Base-by-base conservation (phyloP, 768 basidiomycete species). In the Leccinum aurantiacum region DNA sequence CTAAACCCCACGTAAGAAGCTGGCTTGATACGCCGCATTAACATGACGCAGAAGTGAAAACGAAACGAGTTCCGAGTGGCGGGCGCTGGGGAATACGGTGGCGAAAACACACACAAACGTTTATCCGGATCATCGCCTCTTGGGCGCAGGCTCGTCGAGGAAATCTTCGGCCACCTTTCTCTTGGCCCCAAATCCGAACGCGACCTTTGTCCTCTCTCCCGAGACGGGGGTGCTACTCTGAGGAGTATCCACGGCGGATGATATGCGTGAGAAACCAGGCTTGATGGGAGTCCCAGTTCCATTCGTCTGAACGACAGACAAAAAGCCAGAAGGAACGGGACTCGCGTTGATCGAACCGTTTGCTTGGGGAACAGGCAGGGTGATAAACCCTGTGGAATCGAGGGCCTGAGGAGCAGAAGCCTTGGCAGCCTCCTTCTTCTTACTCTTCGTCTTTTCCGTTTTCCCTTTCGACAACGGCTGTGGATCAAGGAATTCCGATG, bases 401-500 rank as follows among this genome's bases (percentile, higher is more conserved):
- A 78, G 71, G 17, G 71, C 71, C 58, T 82, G 82, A 24, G 81
- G 78, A 0, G 75, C 74, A 35, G 74, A 76, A 27, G 60, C 63
- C 70, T 86, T 90, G 51, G 76, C 80, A 4, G 73, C 69, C 59
- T 89, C 88, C 69, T 91, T 92, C 74, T 82, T 84, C 78, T 92
- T 93, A 73, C 86, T 88, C 74, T 90, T 91, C 59, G 81, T 79
- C 73, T 89, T 91, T 69, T 91, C 90, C 4, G 89, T 88, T 74
- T 92, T 93, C 37, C 88, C 88, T 71, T 94, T 94, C 0, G 89
- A 83, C 13, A 94, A 76, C 3, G 90, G 89, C 63, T 90, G 90
- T 15, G 86, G 79, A 63, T 94, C 92, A 56, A 94, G 76, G 72
- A 92, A 91, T 63, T 91, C 90, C 1, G 84, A 80, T 5, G 83